phyloP scores from a whole-genome alignment of 2,329 filamentous ascomycete species.

The Penicillium paneum region DNA sequence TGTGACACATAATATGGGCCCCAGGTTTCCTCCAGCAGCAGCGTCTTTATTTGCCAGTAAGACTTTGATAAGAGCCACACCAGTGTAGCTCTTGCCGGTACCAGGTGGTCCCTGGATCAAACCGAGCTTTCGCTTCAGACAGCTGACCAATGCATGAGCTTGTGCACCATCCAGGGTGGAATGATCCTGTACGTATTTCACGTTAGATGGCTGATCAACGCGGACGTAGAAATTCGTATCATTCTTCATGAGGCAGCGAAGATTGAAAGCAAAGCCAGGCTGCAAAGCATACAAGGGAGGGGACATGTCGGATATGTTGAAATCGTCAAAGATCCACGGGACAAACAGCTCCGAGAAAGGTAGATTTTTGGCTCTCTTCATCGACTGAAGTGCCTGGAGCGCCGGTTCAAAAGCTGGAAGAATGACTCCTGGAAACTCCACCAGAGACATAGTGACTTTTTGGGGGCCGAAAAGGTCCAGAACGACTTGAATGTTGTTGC shows the following conservation, averaged over 20 bases:
- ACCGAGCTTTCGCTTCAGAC: slow-evolving; percentile 18
- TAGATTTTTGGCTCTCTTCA: slow-evolving; percentile 45
- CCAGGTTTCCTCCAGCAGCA: slow-evolving; percentile 31
- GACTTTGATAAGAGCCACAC: slow-evolving; percentile 29
- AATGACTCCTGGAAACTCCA: slow-evolving; percentile 62
- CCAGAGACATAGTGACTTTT: slow-evolving; percentile 35
- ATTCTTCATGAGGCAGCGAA: slow-evolving; percentile 28
- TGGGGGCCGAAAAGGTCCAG: slow-evolving; percentile 14
- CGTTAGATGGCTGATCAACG: slow-evolving; percentile 11
- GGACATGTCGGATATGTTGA: slow-evolving; percentile 29
- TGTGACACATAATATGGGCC: slow-evolving; percentile 49
- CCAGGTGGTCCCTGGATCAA: slow-evolving; percentile 31
- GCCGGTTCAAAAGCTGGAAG: slow-evolving; percentile 58
- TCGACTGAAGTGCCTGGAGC: slow-evolving; percentile 54
- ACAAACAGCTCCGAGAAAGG: slow-evolving; percentile 50
- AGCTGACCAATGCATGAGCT: slow-evolving; percentile 17
- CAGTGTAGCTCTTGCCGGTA: slow-evolving; percentile 29
- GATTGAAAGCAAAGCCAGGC: slow-evolving; percentile 49
- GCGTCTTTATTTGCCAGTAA: slow-evolving; percentile 26
- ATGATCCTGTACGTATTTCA: slow-evolving; percentile 15
- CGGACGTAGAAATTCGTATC: slow-evolving; percentile 19
- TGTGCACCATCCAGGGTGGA: slow-evolving; percentile 24
- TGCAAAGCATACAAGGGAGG: slow-evolving; percentile 53
- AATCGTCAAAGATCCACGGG: slow-evolving; percentile 14
- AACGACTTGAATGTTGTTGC: slow-evolving; percentile 20